These are phyloP conservation scores for Trichosporon sp. DNA, from an alignment of 1,284 basidiomycete genomes.

Conservation along the genomic window DNA sequence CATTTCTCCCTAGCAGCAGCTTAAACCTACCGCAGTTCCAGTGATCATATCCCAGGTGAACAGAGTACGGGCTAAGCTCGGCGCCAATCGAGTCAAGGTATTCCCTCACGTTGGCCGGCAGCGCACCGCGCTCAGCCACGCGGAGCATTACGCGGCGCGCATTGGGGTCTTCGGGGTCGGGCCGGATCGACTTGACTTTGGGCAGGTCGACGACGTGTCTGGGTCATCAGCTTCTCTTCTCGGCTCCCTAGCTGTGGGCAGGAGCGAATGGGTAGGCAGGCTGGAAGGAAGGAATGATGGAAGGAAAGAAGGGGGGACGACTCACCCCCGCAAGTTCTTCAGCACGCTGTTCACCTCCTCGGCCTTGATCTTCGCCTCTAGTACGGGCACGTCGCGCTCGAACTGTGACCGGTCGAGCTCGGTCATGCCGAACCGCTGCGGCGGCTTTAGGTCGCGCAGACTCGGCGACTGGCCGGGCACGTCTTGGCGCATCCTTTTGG, in stretches of 20 bases:
- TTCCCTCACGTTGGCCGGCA: constrained; percentile 55
- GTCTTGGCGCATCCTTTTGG: neutral
- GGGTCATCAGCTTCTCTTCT: constrained; percentile 12
- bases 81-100: constrained; percentile 57
- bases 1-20: neutral
- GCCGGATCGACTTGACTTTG: constrained; percentile 58
- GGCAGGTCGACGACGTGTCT: constrained; percentile 62
- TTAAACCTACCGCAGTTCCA: constrained; percentile 66
- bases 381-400: constrained; percentile 57
- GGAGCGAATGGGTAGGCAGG: no score
- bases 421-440: constrained; percentile 40
- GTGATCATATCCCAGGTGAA: constrained; percentile 72
- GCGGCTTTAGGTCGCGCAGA: constrained; percentile 27
- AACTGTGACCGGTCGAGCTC: constrained; percentile 62
- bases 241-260: no score
- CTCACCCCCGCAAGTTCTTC: constrained; percentile 60
- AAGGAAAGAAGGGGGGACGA: constrained; percentile 6
- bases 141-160: constrained; percentile 60
- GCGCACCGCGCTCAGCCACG: constrained; percentile 58
- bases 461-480: neutral
- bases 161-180: constrained; percentile 52
- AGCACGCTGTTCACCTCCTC: constrained; percentile 56
- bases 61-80: constrained; percentile 56
- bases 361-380: constrained; percentile 62
- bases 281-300: no score